These are phyloP conservation scores for Davidsoniella virescens DNA, from an alignment of 2,329 filamentous ascomycete species.

Conservation along the genomic window DNA sequence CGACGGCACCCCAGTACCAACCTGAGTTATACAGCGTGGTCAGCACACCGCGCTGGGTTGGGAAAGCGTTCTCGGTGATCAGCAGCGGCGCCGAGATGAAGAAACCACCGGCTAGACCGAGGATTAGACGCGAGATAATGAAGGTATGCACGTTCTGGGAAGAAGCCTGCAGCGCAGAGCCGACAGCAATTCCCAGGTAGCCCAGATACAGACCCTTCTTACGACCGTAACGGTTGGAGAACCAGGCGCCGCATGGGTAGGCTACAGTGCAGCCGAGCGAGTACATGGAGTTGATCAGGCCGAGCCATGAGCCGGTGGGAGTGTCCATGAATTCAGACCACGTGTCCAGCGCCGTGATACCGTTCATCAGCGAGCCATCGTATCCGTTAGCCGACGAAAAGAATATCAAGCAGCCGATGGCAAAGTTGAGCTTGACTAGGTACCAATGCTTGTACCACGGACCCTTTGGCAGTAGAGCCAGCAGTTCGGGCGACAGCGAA, in stretches of 20 bases:
- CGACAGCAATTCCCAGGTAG: constrained; percentile 25
- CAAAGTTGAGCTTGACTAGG: constrained; percentile 62
- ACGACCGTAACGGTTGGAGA: constrained; percentile 31
- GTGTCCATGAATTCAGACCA: constrained; percentile 17
- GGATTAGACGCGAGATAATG: constrained; percentile 37
- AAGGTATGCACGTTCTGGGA: constrained; percentile 31
- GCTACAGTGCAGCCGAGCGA: constrained; percentile 33
- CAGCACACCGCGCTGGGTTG: constrained; percentile 42
- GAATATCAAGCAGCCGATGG: constrained; percentile 31
- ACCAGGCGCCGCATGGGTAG: constrained; percentile 29
- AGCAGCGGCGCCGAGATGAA: constrained; percentile 49
- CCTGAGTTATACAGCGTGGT: constrained; percentile 38
- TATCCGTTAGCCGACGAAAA: constrained; percentile 38
- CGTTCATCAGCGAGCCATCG: constrained; percentile 34
- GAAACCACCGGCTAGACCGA: constrained; percentile 25
- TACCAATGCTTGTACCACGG: constrained; percentile 56
- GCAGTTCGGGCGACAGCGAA: constrained; percentile 38
- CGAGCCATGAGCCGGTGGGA: constrained; percentile 28
- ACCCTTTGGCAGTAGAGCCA: constrained; percentile 66
- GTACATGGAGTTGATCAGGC: constrained; percentile 35
- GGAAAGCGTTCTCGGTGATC: constrained; percentile 46
- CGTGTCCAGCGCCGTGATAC: constrained; percentile 26
- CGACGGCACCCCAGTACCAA: constrained; percentile 28
- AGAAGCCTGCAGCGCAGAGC: constrained; percentile 17
- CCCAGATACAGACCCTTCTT: constrained; percentile 30